A percentile compares a stretch with the other conserved stretches of the same genome.
Evolutionary conservation across 2,329 filamentous ascomycete genomes (phyloP).

Genomic region (Trichoderma sp.): DNA sequence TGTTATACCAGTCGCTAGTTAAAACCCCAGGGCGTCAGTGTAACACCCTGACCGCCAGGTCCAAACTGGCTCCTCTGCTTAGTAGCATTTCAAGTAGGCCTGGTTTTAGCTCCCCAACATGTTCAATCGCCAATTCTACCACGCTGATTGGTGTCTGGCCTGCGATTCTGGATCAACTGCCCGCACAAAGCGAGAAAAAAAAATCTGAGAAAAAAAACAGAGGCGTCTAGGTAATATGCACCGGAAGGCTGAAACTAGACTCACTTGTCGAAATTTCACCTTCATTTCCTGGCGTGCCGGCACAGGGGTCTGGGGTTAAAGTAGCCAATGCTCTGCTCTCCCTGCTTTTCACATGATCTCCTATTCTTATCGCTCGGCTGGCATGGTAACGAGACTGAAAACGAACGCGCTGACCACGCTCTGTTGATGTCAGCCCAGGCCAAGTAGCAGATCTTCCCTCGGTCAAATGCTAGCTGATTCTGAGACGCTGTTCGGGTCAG

Average conservation of each 20-base stretch:
- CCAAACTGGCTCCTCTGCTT: neutral
- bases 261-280: slow-evolving; percentile 4
- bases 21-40: slow-evolving; percentile 21
- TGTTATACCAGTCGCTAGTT: neutral
- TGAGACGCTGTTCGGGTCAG: slow-evolving; percentile 25
- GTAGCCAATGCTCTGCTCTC: slow-evolving; percentile 7
- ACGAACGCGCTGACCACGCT: slow-evolving; percentile 18
- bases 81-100: neutral
- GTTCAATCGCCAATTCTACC: slow-evolving; percentile 14
- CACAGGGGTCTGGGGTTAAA: neutral
- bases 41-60: slow-evolving; percentile 22
- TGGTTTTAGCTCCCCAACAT: slow-evolving; percentile 6
- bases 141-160: slow-evolving; percentile 11
- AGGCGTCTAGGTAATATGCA: neutral
- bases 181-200: neutral
- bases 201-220: neutral
- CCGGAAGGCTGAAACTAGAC: slow-evolving; percentile 20
- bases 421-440: slow-evolving; percentile 18
- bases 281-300: neutral
- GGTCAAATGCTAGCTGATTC: slow-evolving; percentile 17
- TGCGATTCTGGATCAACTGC: slow-evolving; percentile 14
- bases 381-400: slow-evolving; percentile 1
- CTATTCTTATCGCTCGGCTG: slow-evolving; percentile 26
- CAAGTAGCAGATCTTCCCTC: slow-evolving; percentile 21
- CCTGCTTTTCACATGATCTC: slow-evolving; percentile 21